phyloP scores from a whole-genome alignment of 352 stramenopile genomes.

The Phytophthora megakarya region DNA sequence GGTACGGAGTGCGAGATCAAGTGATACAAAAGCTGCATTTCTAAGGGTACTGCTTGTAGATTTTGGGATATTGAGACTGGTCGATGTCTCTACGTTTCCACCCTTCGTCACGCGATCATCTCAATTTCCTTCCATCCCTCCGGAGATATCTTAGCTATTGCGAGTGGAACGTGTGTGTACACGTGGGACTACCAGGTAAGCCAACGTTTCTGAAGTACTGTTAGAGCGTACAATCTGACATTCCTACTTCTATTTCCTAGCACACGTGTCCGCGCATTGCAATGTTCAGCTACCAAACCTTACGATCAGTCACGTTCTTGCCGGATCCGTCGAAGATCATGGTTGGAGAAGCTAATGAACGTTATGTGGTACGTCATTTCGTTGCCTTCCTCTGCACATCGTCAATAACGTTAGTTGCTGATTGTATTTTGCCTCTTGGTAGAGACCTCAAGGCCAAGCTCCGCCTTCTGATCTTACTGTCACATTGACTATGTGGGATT shows the following conservation, averaged over 20 bases:
- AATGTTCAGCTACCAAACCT: slow-evolving; percentile 90
- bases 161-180: slow-evolving; percentile 94
- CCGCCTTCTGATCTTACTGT: slow-evolving; percentile 91
- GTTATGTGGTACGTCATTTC: slow-evolving; percentile 67
- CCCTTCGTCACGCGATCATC: slow-evolving; percentile 95
- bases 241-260: slow-evolving; percentile 30
- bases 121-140: slow-evolving; percentile 96
- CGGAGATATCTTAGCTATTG: slow-evolving; percentile 94
- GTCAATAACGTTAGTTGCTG: slow-evolving; percentile 3
- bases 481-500: slow-evolving; percentile 95
- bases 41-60: slow-evolving; percentile 30
- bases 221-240: background rate
- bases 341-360: slow-evolving; percentile 93
- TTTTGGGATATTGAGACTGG: slow-evolving; percentile 91
- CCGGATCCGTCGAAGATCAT: slow-evolving; percentile 92
- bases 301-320: slow-evolving; percentile 95
- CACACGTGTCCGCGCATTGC: slow-evolving; percentile 83
- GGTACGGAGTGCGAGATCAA: slow-evolving; percentile 34
- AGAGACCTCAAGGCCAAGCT: slow-evolving; percentile 78
- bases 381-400: background rate
- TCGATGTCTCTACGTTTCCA: slow-evolving; percentile 94
- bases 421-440: slow-evolving; percentile 1
- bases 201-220: slow-evolving; percentile 17
- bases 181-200: slow-evolving; percentile 95
- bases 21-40: background rate